Base-by-base conservation (phyloP, 805 yeast species). In the Danielozyma ontarioensis region DNA sequence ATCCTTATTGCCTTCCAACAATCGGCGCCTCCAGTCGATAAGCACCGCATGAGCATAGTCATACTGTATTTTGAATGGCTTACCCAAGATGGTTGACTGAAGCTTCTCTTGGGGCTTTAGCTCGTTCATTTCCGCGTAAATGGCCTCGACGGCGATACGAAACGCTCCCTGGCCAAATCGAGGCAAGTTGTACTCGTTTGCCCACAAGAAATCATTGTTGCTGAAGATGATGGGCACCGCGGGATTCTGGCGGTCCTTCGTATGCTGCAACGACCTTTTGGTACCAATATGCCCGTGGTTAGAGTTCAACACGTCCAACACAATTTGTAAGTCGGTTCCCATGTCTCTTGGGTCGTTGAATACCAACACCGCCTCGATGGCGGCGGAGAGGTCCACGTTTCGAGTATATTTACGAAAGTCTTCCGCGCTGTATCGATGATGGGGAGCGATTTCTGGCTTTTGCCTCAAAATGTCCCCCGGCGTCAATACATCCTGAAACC, bases 121-220 rank as follows among this genome's bases (percentile, higher is more conserved):
- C n/a, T 58, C 59, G 37, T 82, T 78, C 34, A 68, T 53, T 31
- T 72, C 72, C 14, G 56, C 51, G 48, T 83, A 84, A 28, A 87
- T 56, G 3, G 74, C 60, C 48, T 83, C 82, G 4, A 83, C 59
- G 28, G 74, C 60, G 32, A 75, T 70, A 40, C 90, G 68, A 48
- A 84, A 81, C 2, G 90, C 94, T 17, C 97, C 97, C 60, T 88
- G 95, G 5, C 96, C 97, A 50, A 86, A 83, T 35, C 97, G 70
- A 15, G 95, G 86, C 34, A 80, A 59, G 12, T 53, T 58, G 55
- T 81, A 89, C 48, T 81, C 87, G 50, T 84, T 88, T 13, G 96
- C 85, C 95, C 96, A 89, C 22, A 83, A 50, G 49, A 85, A 74
- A 57, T 89, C 97, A 50, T 83, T 75, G 57, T 86, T 87, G 27